Conservation (phyloP, 1,284 basidiomycete species). For the Sanguinoderma infundibulare region DNA sequence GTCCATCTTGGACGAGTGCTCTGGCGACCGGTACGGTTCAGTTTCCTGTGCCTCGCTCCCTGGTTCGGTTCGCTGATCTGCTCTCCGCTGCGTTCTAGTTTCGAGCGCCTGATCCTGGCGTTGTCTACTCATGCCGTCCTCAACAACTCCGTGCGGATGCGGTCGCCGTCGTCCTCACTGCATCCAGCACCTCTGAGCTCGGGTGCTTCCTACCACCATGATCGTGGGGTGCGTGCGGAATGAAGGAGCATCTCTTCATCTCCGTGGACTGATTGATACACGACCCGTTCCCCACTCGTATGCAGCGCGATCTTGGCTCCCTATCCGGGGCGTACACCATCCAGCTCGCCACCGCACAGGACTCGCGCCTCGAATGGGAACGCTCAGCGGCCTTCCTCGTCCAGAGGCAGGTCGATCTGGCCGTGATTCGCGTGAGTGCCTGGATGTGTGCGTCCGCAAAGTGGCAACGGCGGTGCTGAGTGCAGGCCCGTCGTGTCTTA, state of each 20-base stretch:
- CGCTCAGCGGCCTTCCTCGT: slow-evolving; percentile 30
- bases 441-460: neutral
- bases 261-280: slow-evolving; percentile 18
- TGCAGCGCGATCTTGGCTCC: slow-evolving; percentile 11
- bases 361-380: slow-evolving; percentile 33
- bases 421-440: slow-evolving; percentile 27
- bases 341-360: slow-evolving; percentile 26
- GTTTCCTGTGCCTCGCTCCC: neutral
- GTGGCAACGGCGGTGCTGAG: neutral
- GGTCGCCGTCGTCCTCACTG: slow-evolving; percentile 14
- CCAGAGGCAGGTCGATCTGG: slow-evolving; percentile 25
- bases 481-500: neutral
- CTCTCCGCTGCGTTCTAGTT: slow-evolving; percentile 36
- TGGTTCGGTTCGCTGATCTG: neutral
- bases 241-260: slow-evolving; percentile 19
- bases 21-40: slow-evolving; percentile 48
- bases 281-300: too few relatives aligned
- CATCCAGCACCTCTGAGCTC: neutral
- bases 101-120: slow-evolving; percentile 52
- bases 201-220: slow-evolving; percentile 3
- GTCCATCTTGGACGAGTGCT: slow-evolving; percentile 56
- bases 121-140: slow-evolving; percentile 55
- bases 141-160: slow-evolving; percentile 25
- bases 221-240: slow-evolving; percentile 15
- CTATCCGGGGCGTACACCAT: slow-evolving; percentile 27